Percentiles rank a stretch among this genome's conserved stretches.
phyloP scores from a whole-genome alignment of 108 stramenopile species.

The Ochromonas danica region DNA sequence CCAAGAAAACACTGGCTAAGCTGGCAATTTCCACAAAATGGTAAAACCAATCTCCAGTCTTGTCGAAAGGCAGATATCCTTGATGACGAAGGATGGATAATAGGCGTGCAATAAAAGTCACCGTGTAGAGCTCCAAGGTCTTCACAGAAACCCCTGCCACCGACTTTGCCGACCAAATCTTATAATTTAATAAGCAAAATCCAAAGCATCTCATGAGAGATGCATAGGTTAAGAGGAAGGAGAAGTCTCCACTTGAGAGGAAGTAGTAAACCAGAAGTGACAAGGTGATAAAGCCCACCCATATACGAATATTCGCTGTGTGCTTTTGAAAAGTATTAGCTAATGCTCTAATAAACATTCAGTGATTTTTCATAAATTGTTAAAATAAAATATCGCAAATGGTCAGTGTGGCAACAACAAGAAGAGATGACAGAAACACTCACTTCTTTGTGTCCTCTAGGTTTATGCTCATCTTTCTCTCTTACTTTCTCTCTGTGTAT shows the following conservation, averaged over 20 bases:
- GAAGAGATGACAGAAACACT: too few species aligned
- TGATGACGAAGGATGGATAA: conserved; percentile 91
- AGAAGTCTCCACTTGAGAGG: conserved; percentile 90
- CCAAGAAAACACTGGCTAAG: conserved; percentile 68
- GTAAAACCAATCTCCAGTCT: conserved; percentile 96
- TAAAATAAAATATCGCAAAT: too few species aligned
- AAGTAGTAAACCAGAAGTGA: conserved; percentile 86
- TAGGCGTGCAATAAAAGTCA: conserved; percentile 88
- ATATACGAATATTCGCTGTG: conserved; percentile 39
- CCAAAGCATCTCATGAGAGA: conserved; percentile 93
- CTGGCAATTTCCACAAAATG: conserved; percentile 82
- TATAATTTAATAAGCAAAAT: conserved; percentile 80
- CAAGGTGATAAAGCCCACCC: conserved; percentile 84
- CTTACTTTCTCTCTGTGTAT: too few species aligned
- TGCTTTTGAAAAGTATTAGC: background rate
- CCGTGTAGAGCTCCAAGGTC: conserved; percentile 83
- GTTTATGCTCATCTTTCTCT: too few species aligned
- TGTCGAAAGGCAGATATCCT: conserved; percentile 98
- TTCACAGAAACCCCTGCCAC: conserved; percentile 87
- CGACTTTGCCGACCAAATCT: conserved; percentile 68
- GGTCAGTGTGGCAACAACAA: too few species aligned
- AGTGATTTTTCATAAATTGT: too few species aligned
- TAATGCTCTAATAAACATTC: background rate
- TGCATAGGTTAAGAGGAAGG: conserved; percentile 93
- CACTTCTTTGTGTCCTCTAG: too few species aligned